These are phyloP conservation scores for Aspergillus taichungensis DNA, from an alignment of 495 filamentous ascomycete genomes.

Conservation along the genomic window DNA sequence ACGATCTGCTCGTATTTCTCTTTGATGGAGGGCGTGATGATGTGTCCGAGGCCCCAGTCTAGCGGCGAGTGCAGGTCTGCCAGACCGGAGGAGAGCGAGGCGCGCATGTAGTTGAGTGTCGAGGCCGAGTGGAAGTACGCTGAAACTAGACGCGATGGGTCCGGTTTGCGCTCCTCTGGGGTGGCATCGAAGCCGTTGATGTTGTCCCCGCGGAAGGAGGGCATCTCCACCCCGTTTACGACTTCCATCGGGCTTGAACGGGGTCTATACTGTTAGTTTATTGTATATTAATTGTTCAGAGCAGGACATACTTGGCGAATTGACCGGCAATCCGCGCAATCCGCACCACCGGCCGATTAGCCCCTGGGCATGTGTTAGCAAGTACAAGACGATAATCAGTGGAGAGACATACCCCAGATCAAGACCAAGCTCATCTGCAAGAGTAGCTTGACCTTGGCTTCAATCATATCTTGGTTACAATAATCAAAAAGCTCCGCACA, in stretches of 20 bases:
- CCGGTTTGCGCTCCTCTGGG: constrained; percentile 58
- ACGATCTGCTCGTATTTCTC: constrained; percentile 78
- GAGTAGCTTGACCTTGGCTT: constrained; percentile 91
- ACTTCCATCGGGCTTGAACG: constrained; percentile 80
- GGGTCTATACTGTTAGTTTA: constrained; percentile 40
- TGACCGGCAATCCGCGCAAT: constrained; percentile 96
- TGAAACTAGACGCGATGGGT: constrained; percentile 74
- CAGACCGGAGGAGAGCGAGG: constrained; percentile 74
- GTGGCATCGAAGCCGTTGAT: constrained; percentile 72
- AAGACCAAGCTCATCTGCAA: constrained; percentile 93
- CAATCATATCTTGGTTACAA: constrained; percentile 80
- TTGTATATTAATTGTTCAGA: background rate
- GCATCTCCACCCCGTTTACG: constrained; percentile 70
- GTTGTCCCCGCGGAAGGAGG: constrained; percentile 90
- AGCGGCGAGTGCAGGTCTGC: constrained; percentile 89
- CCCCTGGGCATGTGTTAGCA: constrained; percentile 31
- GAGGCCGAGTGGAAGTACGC: constrained; percentile 94
- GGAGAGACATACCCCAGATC: constrained; percentile 57
- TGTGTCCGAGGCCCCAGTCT: constrained; percentile 93
- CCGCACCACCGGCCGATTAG: constrained; percentile 86
- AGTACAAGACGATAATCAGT: background rate
- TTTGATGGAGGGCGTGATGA: constrained; percentile 72
- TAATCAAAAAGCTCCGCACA: constrained; percentile 97
- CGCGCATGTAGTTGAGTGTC: constrained; percentile 86
- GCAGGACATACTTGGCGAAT: constrained; percentile 61